Evolutionary conservation across 2,329 filamentous ascomycete species (phyloP).

Genomic region (Pezicula rhizophila): DNA sequence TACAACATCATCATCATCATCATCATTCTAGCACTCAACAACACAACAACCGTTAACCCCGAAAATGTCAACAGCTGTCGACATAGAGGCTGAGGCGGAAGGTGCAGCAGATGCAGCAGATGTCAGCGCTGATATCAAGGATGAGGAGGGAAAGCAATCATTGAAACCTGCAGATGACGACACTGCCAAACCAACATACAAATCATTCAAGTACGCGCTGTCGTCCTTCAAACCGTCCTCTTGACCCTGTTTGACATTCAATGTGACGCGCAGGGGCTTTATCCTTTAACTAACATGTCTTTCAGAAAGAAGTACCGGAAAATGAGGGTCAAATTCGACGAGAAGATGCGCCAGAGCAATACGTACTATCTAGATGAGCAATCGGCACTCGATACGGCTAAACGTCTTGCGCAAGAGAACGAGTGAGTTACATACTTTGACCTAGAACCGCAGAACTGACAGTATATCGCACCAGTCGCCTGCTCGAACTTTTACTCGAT

Average conservation of each 20-base stretch:
- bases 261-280: constrained; percentile 32
- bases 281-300: constrained; percentile 41
- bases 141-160: constrained; percentile 7
- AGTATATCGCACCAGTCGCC: constrained; percentile 52
- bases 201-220: constrained; percentile 30
- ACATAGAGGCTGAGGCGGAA: background rate
- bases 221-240: constrained; percentile 21
- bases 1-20: no score
- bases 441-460: background rate
- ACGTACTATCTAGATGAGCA: constrained; percentile 75
- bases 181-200: constrained; percentile 21
- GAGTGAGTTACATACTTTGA: constrained; percentile 56
- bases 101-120: background rate
- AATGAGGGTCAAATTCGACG: constrained; percentile 75
- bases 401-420: constrained; percentile 82
- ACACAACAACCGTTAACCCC: no score
- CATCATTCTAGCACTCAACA: no score
- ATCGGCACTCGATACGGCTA: constrained; percentile 72
- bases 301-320: constrained; percentile 95
- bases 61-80: background rate
- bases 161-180: constrained; percentile 19
- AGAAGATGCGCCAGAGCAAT: constrained; percentile 75
- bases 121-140: constrained; percentile 4
- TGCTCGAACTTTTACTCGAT: constrained; percentile 83
- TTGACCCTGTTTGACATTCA: background rate